phyloP scores from a whole-genome alignment of 2,329 filamentous ascomycete genomes.

The Cladophialophora exuberans region DNA sequence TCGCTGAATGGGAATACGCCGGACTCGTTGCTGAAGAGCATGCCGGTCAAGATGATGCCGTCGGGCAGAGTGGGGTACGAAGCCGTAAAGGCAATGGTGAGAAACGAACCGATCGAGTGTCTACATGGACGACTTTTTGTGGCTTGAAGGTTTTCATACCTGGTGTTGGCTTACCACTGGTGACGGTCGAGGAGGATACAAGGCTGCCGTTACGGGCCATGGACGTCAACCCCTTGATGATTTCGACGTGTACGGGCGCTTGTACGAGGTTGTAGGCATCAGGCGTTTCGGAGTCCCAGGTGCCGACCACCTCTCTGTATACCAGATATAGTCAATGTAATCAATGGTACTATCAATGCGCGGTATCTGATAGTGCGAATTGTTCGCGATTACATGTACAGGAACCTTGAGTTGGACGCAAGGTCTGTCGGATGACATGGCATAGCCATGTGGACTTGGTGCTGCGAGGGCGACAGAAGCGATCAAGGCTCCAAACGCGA shows the following conservation, averaged over 20 bases:
- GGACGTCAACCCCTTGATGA: not conserved
- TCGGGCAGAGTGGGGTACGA: not conserved
- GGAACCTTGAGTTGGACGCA: not conserved
- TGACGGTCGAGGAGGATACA: not conserved
- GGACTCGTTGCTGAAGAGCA: not conserved
- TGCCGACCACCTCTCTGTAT: slow-evolving; percentile 1
- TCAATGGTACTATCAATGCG: not conserved
- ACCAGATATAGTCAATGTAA: not conserved
- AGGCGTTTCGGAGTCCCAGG: not conserved
- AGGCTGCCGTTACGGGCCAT: not conserved
- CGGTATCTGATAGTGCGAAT: not conserved
- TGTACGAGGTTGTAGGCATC: not conserved
- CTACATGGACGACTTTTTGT: not conserved
- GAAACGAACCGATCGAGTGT: not conserved
- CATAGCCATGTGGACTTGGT: not conserved
- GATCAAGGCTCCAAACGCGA: not conserved
- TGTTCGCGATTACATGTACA: not conserved
- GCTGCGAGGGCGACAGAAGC: not conserved
- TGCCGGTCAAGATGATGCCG: not conserved
- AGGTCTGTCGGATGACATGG: not conserved
- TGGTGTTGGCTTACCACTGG: not conserved
- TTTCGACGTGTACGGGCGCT: not conserved
- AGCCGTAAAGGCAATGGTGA: not conserved
- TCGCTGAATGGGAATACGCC: not conserved
- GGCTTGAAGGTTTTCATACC: not conserved